These are phyloP conservation scores for Agaricus subrufescens DNA, from an alignment of 768 basidiomycete genomes.

Conservation along the genomic window DNA sequence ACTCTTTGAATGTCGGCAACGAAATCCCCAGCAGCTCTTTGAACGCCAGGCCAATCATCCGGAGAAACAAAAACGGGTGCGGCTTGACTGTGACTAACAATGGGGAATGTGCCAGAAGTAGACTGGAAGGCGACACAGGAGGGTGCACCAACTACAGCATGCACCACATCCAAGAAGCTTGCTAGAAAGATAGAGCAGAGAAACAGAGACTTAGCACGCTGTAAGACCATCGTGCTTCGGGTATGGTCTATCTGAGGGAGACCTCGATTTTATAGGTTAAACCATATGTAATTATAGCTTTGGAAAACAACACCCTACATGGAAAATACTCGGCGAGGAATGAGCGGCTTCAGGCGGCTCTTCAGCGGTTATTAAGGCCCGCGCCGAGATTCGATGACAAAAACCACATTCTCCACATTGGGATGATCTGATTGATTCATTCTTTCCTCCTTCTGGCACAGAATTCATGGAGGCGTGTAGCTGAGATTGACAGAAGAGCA, in stretches of 20 bases:
- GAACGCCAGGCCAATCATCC: conserved; percentile 64
- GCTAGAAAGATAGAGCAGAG: conserved; percentile 3
- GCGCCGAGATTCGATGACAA: not conserved
- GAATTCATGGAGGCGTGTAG: too few relatives aligned
- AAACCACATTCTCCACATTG: conserved; percentile 2
- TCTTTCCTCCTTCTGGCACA: too few relatives aligned
- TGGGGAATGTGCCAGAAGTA: conserved; percentile 30
- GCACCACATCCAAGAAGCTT: not conserved
- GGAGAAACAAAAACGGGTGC: conserved; percentile 44
- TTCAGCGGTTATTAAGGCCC: not conserved
- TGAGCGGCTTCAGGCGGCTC: not conserved
- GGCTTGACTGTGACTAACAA: conserved; percentile 40
- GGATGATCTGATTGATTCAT: too few relatives aligned
- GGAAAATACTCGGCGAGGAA: conserved; percentile 4
- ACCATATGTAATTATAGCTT: not conserved
- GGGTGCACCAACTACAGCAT: conserved; percentile 39
- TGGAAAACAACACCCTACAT: not conserved
- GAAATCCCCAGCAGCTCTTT: conserved; percentile 55
- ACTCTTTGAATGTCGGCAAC: conserved; percentile 56
- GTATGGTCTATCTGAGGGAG: not conserved
- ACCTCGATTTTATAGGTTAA: conserved; percentile 1
- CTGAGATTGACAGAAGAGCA: too few relatives aligned
- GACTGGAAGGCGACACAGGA: conserved; percentile 42
- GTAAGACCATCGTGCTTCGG: conserved; percentile 1
- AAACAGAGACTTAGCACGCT: not conserved